phyloP scores from a whole-genome alignment of 352 stramenopile genomes.

The Halophytophthora polymorphica region DNA sequence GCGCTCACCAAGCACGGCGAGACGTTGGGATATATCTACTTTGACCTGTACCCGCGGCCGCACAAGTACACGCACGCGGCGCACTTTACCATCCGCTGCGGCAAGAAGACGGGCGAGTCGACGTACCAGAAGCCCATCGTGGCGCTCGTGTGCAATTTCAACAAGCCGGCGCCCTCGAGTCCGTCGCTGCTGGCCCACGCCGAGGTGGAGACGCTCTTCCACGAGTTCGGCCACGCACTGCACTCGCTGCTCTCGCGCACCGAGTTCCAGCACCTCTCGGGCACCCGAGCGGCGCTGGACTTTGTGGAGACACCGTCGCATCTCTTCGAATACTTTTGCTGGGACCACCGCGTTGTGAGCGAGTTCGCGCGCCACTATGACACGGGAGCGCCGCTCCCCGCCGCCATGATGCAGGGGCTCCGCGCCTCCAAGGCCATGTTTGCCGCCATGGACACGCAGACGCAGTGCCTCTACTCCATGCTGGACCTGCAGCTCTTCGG shows the following conservation, averaged over 20 bases:
- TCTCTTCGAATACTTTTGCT: constrained; percentile 97
- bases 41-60: constrained; percentile 91
- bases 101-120: constrained; percentile 47
- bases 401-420: constrained; percentile 71
- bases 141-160: constrained; percentile 91
- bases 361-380: constrained; percentile 84
- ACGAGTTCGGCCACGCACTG: constrained; percentile 98
- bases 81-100: constrained; percentile 97
- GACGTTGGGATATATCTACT: constrained; percentile 91
- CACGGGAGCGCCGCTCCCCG: constrained; percentile 76
- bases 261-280: constrained; percentile 96
- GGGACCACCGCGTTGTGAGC: constrained; percentile 85
- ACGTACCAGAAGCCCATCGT: constrained; percentile 95
- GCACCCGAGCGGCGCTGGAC: constrained; percentile 91
- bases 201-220: constrained; percentile 97
- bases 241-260: constrained; percentile 96
- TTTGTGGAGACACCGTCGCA: constrained; percentile 97
- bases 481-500: constrained; percentile 75
- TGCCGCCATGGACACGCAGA: constrained; percentile 86
- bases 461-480: constrained; percentile 81
- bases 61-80: constrained; percentile 87
- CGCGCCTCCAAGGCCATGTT: constrained; percentile 86
- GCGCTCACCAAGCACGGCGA: constrained; percentile 63
- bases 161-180: constrained; percentile 64
- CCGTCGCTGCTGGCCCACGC: constrained; percentile 85